Evolutionary conservation across 1,139 yeast species (phyloP), one percentile per base, ranked within the genome.

Genomic region (Neolecta irregularis): DNA sequence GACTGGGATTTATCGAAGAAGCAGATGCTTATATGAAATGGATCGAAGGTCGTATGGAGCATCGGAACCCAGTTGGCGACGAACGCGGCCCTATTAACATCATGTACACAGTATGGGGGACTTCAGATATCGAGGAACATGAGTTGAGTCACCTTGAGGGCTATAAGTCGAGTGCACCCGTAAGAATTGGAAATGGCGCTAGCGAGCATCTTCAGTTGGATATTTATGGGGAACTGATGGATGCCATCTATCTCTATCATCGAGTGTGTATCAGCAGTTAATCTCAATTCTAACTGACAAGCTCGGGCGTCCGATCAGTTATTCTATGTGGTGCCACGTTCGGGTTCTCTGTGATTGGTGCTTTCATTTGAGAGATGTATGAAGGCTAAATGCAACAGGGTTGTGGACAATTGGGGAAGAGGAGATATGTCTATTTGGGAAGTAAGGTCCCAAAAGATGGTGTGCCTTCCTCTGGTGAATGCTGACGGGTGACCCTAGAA

Each of bases 191-290:
- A 4, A 32, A 32, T 24, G 34, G 34, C 12, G 34, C 34, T 6
- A 30, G 19, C 7, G n/a, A 9, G 5, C 36, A 33, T 12, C 11
- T 26, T 13, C 34, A 25, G 12, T 26, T 33, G 17, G 36, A 33
- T 18, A 26, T 33, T 17, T 33, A 33, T 18, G 36, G 36, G 4
- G 36, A 28, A 24, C 34, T 33, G 5, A 26, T 33, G 34, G 36
- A 33, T 19, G 22, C 24, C 13, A 33, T 33, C 15, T 32, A 32
- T 19, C 6, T 32, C 17, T 32, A 32, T 7, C n/a, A n/a, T n/a
- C n/a, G n/a, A n/a, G n/a, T n/a, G n/a, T n/a, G n/a, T n/a, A n/a
- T n/a, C n/a, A n/a, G n/a, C n/a, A n/a, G n/a, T n/a, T n/a, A n/a
- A n/a, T n/a, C n/a, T n/a, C n/a, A n/a, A n/a, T n/a, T n/a, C n/a